phyloP scores from a whole-genome alignment of 352 stramenopile species.

The Pythium dissotocum region DNA sequence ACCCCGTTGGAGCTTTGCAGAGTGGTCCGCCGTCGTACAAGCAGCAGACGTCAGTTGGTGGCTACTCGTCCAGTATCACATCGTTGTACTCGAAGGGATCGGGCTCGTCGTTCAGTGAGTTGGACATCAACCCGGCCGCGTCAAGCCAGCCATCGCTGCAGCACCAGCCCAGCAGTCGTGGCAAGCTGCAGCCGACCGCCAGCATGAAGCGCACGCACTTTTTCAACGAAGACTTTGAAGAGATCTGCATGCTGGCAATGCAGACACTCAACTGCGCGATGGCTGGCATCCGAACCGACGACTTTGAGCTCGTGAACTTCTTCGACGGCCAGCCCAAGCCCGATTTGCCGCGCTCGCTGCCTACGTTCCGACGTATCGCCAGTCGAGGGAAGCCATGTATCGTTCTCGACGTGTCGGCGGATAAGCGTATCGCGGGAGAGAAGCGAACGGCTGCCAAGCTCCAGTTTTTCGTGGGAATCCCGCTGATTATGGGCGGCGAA shows the following conservation, averaged over 20 bases:
- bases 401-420: constrained; percentile 82
- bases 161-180: constrained; percentile 14
- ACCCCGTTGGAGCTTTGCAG: constrained; percentile 16
- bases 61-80: constrained; percentile 23
- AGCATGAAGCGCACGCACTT: constrained; percentile 66
- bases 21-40: constrained; percentile 14
- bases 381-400: constrained; percentile 88
- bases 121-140: constrained; percentile 20
- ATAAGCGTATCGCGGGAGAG: constrained; percentile 88
- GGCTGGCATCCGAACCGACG: constrained; percentile 84
- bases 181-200: background rate
- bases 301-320: constrained; percentile 88
- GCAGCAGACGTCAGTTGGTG: constrained; percentile 13
- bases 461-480: constrained; percentile 89
- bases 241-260: constrained; percentile 89
- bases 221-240: constrained; percentile 88
- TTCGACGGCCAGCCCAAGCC: constrained; percentile 53
- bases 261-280: constrained; percentile 84
- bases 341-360: constrained; percentile 71
- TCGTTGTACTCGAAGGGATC: constrained; percentile 32
- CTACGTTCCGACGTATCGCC: constrained; percentile 85
- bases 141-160: constrained; percentile 13
- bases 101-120: constrained; percentile 30
- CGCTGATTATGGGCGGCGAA: constrained; percentile 80
- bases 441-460: constrained; percentile 83